phyloP scores from a whole-genome alignment of 331 rosid species.

The Spiraea crenata region DNA sequence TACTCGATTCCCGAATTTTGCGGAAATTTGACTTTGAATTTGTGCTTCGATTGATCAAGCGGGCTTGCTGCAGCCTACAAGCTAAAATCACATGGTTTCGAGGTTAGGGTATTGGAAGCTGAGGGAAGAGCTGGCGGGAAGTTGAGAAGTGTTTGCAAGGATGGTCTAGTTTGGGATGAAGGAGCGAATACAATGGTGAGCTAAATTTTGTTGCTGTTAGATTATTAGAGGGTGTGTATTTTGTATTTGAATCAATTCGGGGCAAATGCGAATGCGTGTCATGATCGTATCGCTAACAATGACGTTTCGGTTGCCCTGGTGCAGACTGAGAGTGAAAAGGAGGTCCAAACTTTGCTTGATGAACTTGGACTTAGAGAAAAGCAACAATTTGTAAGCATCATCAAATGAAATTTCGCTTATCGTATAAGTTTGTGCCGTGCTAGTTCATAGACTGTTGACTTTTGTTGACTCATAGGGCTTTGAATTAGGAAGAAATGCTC shows the following conservation, averaged over 20 bases:
- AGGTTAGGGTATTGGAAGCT: slow-evolving; percentile 77
- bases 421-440: not conserved
- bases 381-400: slow-evolving; percentile 74
- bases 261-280: not conserved
- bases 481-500: slow-evolving; percentile 17
- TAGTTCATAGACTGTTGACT: not conserved
- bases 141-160: slow-evolving; percentile 63
- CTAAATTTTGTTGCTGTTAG: not conserved
- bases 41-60: slow-evolving; percentile 38
- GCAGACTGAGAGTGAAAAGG: slow-evolving; percentile 75
- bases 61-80: slow-evolving; percentile 96
- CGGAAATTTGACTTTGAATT: slow-evolving; percentile 11
- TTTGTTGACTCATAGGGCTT: slow-evolving; percentile 7
- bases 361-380: slow-evolving; percentile 83
- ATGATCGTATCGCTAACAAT: not conserved
- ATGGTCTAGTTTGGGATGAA: slow-evolving; percentile 87
- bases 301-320: slow-evolving; percentile 22
- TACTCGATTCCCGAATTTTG: not conserved
- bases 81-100: slow-evolving; percentile 73
- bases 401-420: not conserved
- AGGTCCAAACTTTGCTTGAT: slow-evolving; percentile 66
- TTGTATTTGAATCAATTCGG: not conserved
- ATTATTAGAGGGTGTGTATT: not conserved
- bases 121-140: slow-evolving; percentile 91
- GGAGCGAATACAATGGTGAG: slow-evolving; percentile 95